A percentile compares a stretch with the other conserved stretches of the same genome.
Evolutionary conservation across 352 stramenopile species (phyloP).

Genomic region (Phytophthora europaea): DNA sequence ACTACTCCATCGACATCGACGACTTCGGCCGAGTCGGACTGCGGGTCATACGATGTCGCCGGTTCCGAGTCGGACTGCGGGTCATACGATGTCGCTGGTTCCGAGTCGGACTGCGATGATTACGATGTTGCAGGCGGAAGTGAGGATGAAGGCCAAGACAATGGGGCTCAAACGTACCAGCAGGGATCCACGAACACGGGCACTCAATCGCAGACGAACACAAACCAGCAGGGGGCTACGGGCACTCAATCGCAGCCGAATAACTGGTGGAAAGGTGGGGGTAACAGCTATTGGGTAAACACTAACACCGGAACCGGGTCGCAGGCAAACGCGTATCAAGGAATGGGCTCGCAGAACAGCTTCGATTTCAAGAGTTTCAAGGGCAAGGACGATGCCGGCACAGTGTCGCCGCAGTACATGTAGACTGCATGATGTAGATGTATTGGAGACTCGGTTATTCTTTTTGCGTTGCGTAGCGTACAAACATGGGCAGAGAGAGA

Average conservation of each 20-base stretch:
- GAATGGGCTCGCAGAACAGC: conserved; percentile 20
- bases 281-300: neutral
- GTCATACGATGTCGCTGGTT: conserved; percentile 19
- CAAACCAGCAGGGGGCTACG: neutral
- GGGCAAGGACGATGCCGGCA: conserved; percentile 17
- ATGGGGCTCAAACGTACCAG: neutral
- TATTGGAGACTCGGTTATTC: neutral
- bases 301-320: neutral
- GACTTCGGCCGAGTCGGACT: conserved; percentile 14
- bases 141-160: conserved; percentile 6
- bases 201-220: neutral
- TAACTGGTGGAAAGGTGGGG: neutral
- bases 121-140: conserved; percentile 19
- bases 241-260: neutral
- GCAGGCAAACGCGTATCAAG: neutral
- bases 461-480: neutral
- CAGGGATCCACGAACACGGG: neutral
- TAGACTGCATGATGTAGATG: neutral
- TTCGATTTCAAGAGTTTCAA: conserved; percentile 29
- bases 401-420: conserved; percentile 11
- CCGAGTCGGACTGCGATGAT: conserved; percentile 12
- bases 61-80: conserved; percentile 16
- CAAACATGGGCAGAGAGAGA: neutral
- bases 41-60: conserved; percentile 23
- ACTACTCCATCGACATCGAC: conserved; percentile 3